Conservation (phyloP, 2,329 filamentous ascomycete species). For the Penicillium concentricum region DNA sequence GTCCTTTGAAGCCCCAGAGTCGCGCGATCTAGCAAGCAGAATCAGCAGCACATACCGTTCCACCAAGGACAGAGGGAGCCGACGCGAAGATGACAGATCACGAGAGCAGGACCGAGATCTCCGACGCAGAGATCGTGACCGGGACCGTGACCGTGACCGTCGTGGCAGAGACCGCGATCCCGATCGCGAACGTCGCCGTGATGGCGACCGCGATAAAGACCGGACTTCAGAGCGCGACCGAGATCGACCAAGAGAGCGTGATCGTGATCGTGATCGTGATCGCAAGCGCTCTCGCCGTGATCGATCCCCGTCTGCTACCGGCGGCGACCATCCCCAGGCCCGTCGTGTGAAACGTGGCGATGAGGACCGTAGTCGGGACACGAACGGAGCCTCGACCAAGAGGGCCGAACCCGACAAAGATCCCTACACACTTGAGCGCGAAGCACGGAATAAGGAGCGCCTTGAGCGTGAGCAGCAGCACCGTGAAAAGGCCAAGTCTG, state of each 20-base stretch:
- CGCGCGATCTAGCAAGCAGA: conserved; percentile 26
- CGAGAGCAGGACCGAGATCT: conserved; percentile 22
- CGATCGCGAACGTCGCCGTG: conserved; percentile 25
- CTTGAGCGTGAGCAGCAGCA: conserved; percentile 66
- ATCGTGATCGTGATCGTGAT: conserved; percentile 41
- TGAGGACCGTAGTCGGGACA: conserved; percentile 26
- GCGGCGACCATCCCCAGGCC: conserved; percentile 35
- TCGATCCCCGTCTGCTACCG: conserved; percentile 35
- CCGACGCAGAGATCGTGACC: conserved; percentile 25
- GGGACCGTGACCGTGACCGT: conserved; percentile 26
- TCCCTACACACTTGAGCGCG: conserved; percentile 72
- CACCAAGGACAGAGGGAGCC: conserved; percentile 28
- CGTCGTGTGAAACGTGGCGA: conserved; percentile 37
- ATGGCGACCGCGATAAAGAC: conserved; percentile 33
- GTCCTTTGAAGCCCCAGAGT: conserved; percentile 18
- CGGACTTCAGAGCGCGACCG: conserved; percentile 35
- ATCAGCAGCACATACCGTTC: conserved; percentile 29
- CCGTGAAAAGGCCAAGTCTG: conserved; percentile 49
- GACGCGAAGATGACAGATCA: conserved; percentile 32
- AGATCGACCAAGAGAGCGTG: conserved; percentile 23
- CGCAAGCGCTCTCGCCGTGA: conserved; percentile 45
- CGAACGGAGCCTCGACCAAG: conserved; percentile 13
- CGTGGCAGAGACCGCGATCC: conserved; percentile 45
- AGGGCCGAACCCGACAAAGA: conserved; percentile 54
- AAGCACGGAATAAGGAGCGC: conserved; percentile 62